Base-by-base conservation (phyloP, 306 rosid species). In the Cucumis cinereus region DNA sequence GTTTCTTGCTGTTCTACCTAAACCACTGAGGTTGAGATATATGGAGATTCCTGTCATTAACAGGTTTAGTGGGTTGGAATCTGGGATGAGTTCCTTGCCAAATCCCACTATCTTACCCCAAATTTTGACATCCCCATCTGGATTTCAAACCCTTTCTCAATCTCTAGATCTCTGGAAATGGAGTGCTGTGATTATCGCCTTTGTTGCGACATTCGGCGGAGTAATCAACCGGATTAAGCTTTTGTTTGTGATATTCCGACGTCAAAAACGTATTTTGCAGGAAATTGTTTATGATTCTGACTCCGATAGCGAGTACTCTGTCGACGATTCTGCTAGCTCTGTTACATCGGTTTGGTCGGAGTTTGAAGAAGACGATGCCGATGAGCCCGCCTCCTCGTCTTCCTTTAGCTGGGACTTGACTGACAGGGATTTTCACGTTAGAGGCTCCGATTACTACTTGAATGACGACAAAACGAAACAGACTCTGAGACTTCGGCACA, bases 1-100 rank as follows among this genome's bases (percentile, higher is more conserved):
- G 23, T 45, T 52, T 11, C 26, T 12, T 40, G 36, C 26, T 13
- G 2, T 24, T 24, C 41, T 15, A 14, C 13, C 16, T 1, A 70
- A 30, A 30, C 8, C 30, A 16, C 56, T 12, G 23, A 69, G 73
- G 15, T 43, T 71, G 0, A 20, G 0, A 20, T 20, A 23, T 1
- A 87, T 94, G 96, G 90, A 87, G 77, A 72, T 84, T 53, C 85
- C 86, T n/a, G 66, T 84, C 0, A 84, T 85, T n/a, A 85, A 83
- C 60, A 86, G 89, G 73, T 77, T 84, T 52, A 78, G 43, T 73
- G 81, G 91, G 67, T 79, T 92, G 16, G 83, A 75, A 23, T 26
- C 75, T 28, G 81, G 59, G 41, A 49, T 81, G 5, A 58, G 61
- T 59, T 78, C 87, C 19, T 70, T 88, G 14, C 85, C 86, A 0